Base-by-base conservation (phyloP, 2,329 filamentous ascomycete genomes). In the Colletotrichum liriopes region DNA sequence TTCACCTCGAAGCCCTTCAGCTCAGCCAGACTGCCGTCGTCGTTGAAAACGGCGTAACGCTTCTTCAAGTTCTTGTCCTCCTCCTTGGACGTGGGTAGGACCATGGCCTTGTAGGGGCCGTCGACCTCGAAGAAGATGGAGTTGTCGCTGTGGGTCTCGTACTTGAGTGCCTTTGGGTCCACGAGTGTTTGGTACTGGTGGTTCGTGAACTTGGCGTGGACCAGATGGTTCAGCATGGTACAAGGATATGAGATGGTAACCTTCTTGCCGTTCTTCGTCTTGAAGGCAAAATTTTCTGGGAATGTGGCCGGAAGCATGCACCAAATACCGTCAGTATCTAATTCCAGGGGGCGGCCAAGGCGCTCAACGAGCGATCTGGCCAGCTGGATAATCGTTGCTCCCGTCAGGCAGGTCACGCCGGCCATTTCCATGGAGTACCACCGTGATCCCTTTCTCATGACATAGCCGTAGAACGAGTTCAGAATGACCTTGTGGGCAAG, bases 401-500 rank as follows among this genome's bases (percentile, higher is more conserved):
- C 96, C 1, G 96, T 99, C 81, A 99, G 86, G 84, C 96, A 99
- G 52, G 96, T 99, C 5, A 99, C 96, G 77, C 96, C 96, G 20
- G 97, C 96, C 96, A 99, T 99, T 81, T 99, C 96, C 89, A 99
- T 92, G 23, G 96, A 99, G 81, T 99, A 99, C 96, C 96, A 99
- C 67, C 96, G 91, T 47, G 96, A 99, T 43, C 96, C 96, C 81
- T 99, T 99, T 85, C 96, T 90, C 96, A 99, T 99, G 81, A 98
- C 96, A 80, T 99, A 99, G 74, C 96, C 96, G 77, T 99, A 99
- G 86, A 99, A 99, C 67, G 95, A 98, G 86, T 99, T 99, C 67
- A 99, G 82, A 87, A 99, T 99, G 84, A 99, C 96, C 82, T 99
- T 99, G 86, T 99, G 96, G 0, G 96, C 96, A 77, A 99, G 87